These are phyloP conservation scores for Massarina eburnea DNA, from an alignment of 2,329 filamentous ascomycete genomes.

Conservation along the genomic window DNA sequence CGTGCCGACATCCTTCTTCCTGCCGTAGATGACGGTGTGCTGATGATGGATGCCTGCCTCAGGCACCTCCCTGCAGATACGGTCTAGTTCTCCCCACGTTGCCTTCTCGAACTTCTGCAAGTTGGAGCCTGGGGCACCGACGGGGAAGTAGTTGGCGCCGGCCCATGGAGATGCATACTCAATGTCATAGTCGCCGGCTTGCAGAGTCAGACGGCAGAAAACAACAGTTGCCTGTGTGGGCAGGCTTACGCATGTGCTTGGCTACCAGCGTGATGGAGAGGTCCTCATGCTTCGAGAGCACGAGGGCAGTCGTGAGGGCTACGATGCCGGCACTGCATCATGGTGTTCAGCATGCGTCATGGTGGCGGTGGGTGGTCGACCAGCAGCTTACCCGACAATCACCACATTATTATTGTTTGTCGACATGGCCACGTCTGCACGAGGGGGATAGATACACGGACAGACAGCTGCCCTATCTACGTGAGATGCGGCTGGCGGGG, in stretches of 20 bases:
- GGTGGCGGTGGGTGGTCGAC: neutral
- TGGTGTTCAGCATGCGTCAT: conserved; percentile 12
- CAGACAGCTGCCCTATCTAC: neutral
- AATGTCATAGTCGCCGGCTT: conserved; percentile 79
- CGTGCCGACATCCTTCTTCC: conserved; percentile 63
- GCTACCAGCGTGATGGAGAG: conserved; percentile 70
- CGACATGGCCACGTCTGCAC: conserved; percentile 5
- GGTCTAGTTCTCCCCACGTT: conserved; percentile 49
- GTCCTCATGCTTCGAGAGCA: conserved; percentile 58
- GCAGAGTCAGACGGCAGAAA: no score
- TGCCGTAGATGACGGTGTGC: conserved; percentile 58
- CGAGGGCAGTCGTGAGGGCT: conserved; percentile 65
- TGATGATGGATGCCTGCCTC: conserved; percentile 83
- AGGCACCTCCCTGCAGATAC: conserved; percentile 60
- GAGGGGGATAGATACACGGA: neutral
- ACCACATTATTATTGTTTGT: conserved; percentile 50
- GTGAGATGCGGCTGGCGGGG: neutral
- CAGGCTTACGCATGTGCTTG: conserved; percentile 77
- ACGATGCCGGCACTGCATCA: conserved; percentile 62
- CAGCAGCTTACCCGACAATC: conserved; percentile 49
- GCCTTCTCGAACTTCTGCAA: conserved; percentile 46
- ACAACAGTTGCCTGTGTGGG: no score
- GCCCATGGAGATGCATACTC: conserved; percentile 91
- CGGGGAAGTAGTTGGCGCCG: conserved; percentile 74
- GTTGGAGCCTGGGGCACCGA: conserved; percentile 44